Percentiles rank a stretch among this genome's conserved stretches.
phyloP scores from a whole-genome alignment of 257 asterid species.

The Galeopsis tetrahit region DNA sequence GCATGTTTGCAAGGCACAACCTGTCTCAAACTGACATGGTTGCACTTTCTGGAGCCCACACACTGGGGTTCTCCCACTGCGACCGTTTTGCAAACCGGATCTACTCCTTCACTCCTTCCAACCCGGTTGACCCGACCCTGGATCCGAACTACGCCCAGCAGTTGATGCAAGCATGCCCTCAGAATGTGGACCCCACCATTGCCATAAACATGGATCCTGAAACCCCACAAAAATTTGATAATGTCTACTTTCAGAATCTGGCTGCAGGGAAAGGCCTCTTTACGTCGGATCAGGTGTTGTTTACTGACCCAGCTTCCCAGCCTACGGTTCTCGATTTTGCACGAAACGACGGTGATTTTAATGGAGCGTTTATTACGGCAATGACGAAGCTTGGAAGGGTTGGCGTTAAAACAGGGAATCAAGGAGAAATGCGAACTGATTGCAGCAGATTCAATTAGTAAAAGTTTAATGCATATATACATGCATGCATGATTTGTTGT shows the following conservation, averaged over 20 bases:
- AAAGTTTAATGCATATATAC: too few species aligned
- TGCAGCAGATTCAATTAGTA: conserved; percentile 62
- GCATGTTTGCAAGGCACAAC: conserved; percentile 50
- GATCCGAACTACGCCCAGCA: conserved; percentile 60
- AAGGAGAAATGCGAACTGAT: conserved; percentile 67
- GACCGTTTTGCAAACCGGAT: conserved; percentile 59
- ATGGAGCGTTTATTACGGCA: conserved; percentile 57
- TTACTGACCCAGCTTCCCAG: conserved; percentile 51
- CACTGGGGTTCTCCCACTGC: conserved; percentile 83
- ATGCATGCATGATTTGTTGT: background rate
- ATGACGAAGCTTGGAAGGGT: conserved; percentile 77
- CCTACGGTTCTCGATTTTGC: conserved; percentile 60
- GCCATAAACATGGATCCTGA: conserved; percentile 61
- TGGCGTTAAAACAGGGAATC: conserved; percentile 60
- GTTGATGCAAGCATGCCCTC: conserved; percentile 63
- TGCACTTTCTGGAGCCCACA: conserved; percentile 75
- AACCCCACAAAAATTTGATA: conserved; percentile 66
- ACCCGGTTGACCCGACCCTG: conserved; percentile 65
- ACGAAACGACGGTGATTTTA: conserved; percentile 44
- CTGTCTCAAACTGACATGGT: conserved; percentile 64
- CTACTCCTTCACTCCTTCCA: conserved; percentile 55
- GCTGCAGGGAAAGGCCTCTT: conserved; percentile 69
- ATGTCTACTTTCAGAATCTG: conserved; percentile 60
- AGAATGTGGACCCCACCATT: conserved; percentile 48
- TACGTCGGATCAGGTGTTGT: conserved; percentile 76